Conservation (phyloP, 2,329 filamentous ascomycete species). For the Fusarium agapanthi region DNA sequence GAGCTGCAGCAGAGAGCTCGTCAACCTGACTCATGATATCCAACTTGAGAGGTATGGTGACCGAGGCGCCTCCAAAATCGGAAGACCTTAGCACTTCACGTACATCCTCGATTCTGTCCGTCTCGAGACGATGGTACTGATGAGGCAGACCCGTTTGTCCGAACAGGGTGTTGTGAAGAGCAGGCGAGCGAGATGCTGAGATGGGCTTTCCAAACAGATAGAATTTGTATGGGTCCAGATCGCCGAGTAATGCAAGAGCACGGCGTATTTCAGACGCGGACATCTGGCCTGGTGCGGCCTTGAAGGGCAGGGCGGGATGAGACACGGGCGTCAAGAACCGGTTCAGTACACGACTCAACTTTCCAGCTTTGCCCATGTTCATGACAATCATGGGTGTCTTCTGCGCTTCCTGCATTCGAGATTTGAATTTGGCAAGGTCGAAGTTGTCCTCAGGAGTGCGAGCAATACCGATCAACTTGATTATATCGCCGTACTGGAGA, state of each 20-base stretch:
- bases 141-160: constrained; percentile 81
- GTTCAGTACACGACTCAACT: constrained; percentile 90
- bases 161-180: constrained; percentile 90
- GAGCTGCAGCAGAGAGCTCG: constrained; percentile 79
- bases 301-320: constrained; percentile 87
- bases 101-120: constrained; percentile 69
- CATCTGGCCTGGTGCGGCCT: constrained; percentile 92
- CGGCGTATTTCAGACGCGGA: constrained; percentile 88
- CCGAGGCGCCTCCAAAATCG: constrained; percentile 90
- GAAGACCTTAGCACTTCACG: constrained; percentile 71
- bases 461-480: constrained; percentile 91
- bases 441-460: constrained; percentile 85
- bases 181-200: constrained; percentile 81
- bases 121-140: constrained; percentile 80
- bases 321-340: constrained; percentile 94
- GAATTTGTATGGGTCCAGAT: constrained; percentile 79
- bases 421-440: constrained; percentile 82
- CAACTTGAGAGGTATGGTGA: constrained; percentile 94
- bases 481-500: constrained; percentile 87
- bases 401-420: constrained; percentile 75
- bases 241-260: constrained; percentile 79
- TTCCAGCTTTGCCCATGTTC: constrained; percentile 91
- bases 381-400: constrained; percentile 89
- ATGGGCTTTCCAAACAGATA: constrained; percentile 91
- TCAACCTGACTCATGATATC: constrained; percentile 86